These are phyloP conservation scores for Xylaria sp. DNA, from an alignment of 2,329 filamentous ascomycete species.

Conservation along the genomic window DNA sequence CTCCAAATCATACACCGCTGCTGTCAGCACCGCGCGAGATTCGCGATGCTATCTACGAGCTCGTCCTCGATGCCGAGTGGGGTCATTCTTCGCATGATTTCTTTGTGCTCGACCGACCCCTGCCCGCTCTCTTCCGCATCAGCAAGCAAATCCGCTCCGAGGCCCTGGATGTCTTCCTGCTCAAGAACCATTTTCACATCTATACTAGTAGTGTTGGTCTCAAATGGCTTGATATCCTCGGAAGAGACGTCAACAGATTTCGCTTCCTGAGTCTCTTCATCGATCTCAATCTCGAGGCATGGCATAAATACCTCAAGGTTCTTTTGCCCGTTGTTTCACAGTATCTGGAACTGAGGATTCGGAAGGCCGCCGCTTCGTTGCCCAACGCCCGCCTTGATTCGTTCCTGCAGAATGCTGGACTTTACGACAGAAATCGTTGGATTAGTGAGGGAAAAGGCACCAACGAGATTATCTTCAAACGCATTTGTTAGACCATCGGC, in stretches of 20 bases:
- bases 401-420: constrained; percentile 12
- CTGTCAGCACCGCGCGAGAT: constrained; percentile 31
- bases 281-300: constrained; percentile 27
- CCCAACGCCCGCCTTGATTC: not conserved
- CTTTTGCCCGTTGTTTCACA: constrained; percentile 28
- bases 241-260: constrained; percentile 33
- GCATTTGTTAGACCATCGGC: not conserved
- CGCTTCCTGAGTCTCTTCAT: constrained; percentile 35
- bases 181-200: constrained; percentile 36
- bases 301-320: constrained; percentile 29
- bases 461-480: constrained; percentile 30
- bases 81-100: constrained; percentile 26
- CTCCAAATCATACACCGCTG: constrained; percentile 8
- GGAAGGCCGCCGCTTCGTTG: constrained; percentile 30
- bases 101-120: constrained; percentile 35
- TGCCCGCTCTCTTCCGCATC: constrained; percentile 36
- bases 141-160: constrained; percentile 35
- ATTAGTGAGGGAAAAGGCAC: not conserved
- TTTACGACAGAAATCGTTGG: constrained; percentile 27
- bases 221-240: constrained; percentile 35
- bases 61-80: constrained; percentile 31
- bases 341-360: constrained; percentile 32
- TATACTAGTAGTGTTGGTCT: constrained; percentile 34
- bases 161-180: constrained; percentile 36
- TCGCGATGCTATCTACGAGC: constrained; percentile 34